Conservation (phyloP, 169 alveolate genomes). For the Miamiensis avidus region DNA sequence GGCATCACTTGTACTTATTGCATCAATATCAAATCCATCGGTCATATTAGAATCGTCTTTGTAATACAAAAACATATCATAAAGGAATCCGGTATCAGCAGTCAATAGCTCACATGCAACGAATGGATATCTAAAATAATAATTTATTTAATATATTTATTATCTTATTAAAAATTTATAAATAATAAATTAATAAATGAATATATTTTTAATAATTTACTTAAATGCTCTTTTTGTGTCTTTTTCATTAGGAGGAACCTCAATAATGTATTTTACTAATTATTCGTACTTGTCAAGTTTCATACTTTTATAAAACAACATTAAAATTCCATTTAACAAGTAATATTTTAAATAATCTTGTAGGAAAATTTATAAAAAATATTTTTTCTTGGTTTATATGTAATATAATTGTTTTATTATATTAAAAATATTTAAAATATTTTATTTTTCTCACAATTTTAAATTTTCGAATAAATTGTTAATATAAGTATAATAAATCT, state of each 20-base stretch:
- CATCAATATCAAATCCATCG: background rate
- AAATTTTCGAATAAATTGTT: too few species aligned
- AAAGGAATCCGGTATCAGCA: background rate
- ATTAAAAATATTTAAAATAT: too few species aligned
- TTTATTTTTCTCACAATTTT: too few species aligned
- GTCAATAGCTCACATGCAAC: background rate
- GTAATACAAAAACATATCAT: background rate
- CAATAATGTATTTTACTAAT: background rate
- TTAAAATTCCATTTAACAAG: too few species aligned
- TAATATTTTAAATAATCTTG: too few species aligned
- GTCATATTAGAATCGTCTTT: background rate
- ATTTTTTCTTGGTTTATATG: too few species aligned
- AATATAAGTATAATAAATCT: too few species aligned
- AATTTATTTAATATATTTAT: too few species aligned
- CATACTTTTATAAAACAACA: background rate
- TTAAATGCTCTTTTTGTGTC: background rate
- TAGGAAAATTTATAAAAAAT: too few species aligned
- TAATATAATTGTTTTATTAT: too few species aligned
- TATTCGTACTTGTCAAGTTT: background rate
- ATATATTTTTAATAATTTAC: background rate
- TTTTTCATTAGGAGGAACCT: background rate
- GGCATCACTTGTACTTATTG: background rate
- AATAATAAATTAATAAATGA: background rate
- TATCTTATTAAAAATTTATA: too few species aligned
- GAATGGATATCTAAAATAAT: background rate